Conservation (phyloP, 1,139 yeast species). For the Geotrichum restrictum region DNA sequence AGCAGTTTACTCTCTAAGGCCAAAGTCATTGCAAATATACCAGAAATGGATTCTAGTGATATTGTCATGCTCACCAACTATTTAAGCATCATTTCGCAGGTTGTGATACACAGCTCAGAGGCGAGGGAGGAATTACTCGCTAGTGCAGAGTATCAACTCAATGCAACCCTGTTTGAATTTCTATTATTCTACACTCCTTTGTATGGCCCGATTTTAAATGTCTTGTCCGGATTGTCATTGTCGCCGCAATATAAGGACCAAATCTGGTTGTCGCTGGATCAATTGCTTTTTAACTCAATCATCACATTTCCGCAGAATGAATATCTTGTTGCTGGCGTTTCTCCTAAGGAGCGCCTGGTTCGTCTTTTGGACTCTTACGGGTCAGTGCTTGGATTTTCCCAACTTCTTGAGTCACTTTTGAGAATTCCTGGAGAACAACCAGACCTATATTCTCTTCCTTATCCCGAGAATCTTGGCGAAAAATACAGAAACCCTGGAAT, state of each 20-base stretch:
- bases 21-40: constrained; percentile 29
- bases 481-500: constrained; percentile 63
- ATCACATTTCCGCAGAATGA: constrained; percentile 32
- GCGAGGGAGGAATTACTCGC: constrained; percentile 41
- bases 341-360: constrained; percentile 34
- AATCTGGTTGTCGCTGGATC: constrained; percentile 69
- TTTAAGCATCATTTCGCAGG: constrained; percentile 51
- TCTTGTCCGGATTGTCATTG: constrained; percentile 48
- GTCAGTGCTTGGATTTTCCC: constrained; percentile 58
- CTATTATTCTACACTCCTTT: constrained; percentile 51
- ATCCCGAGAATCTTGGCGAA: constrained; percentile 62
- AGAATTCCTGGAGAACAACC: constrained; percentile 26
- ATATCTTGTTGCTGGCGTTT: constrained; percentile 26
- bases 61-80: constrained; percentile 73
- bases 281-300: constrained; percentile 57
- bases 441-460: constrained; percentile 43
- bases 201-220: constrained; percentile 51
- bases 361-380: constrained; percentile 32
- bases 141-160: constrained; percentile 36
- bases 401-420: constrained; percentile 47
- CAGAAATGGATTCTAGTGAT: constrained; percentile 75
- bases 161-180: constrained; percentile 44
- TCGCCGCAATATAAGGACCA: constrained; percentile 44
- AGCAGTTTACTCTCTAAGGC: constrained; percentile 22
- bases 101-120: constrained; percentile 45